phyloP scores from a whole-genome alignment of 179 eudicot genomes.

The Actinidia chinensis region DNA sequence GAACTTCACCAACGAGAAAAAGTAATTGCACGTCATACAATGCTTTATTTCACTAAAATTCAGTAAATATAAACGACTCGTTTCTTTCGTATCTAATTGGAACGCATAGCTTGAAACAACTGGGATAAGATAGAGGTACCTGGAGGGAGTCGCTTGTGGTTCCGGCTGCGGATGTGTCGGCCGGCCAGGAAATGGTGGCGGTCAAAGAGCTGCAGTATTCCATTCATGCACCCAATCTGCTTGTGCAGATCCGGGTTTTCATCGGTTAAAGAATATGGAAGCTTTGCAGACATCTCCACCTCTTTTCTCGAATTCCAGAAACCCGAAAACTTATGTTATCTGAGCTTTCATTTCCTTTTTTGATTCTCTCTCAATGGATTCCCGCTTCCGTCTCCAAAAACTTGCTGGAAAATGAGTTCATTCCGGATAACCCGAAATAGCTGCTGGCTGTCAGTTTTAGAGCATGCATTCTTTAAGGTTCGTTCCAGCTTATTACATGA shows the following conservation, averaged over 20 bases:
- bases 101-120: neutral
- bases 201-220: slow-evolving; percentile 79
- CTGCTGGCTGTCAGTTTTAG: too few species aligned
- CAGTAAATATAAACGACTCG: neutral
- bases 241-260: slow-evolving; percentile 81
- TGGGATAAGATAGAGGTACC: slow-evolving; percentile 40
- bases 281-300: slow-evolving; percentile 62
- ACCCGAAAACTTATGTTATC: neutral
- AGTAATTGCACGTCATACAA: neutral
- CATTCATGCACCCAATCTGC: slow-evolving; percentile 97
- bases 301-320: slow-evolving; percentile 8
- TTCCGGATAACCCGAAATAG: too few species aligned
- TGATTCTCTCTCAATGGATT: neutral
- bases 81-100: neutral
- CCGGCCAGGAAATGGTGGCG: slow-evolving; percentile 58
- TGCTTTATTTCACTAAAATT: neutral
- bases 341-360: neutral
- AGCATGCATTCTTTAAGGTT: too few species aligned
- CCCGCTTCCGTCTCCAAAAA: neutral
- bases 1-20: neutral
- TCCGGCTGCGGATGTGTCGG: slow-evolving; percentile 42
- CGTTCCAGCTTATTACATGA: slow-evolving; percentile 2
- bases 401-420: too few species aligned
- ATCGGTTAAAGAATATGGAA: slow-evolving; percentile 62
- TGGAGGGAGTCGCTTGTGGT: slow-evolving; percentile 60